Evolutionary conservation across 2,329 filamentous ascomycete genomes (phyloP), one percentile per base, ranked within the genome.

Genomic region (Chrysosporium keratinophilum): DNA sequence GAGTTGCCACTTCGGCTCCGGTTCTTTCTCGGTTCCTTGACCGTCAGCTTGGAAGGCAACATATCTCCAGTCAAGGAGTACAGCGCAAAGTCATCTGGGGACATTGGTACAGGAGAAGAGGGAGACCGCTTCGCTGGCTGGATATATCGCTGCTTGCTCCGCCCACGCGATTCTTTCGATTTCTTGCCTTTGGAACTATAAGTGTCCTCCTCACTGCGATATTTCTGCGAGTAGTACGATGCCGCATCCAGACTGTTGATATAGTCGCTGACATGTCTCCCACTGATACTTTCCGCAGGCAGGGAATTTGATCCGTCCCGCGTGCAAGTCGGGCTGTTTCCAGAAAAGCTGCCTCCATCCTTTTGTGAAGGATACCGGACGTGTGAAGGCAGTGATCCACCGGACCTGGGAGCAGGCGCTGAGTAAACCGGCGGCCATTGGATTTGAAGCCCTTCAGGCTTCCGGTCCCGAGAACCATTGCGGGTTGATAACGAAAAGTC

Each of bases 21-120:
- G 12, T 42, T 28, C 23, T 35, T 47, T 31, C 20, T 41, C 14
- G 39, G n/a, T 43, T 54, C 51, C 23, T 43, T 39, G n/a, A 15
- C 44, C 20, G 19, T 42, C 5, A 15, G 3, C 14, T 35, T 49
- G 14, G 44, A 41, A 34, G 42, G 6, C 14, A 31, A 34, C 2
- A 52, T 47, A 19, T 50, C 51, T n/a, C 50, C 52, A 35, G 50
- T 45, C 1, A 67, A 69, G 46, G 71, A 70, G 56, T 73, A 75
- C 43, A 66, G 64, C 48, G 70, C 64, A 56, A 87, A 67, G 62
- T 96, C 89, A 62, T 95, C 88, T 0, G 89, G 89, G 2, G 90
- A 95, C 90, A 96, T 96, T 2, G 90, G 88, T 1, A 95, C 79
- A 0, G 91, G 91, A 0, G 91, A 96, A 1, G 88, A 94, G 0